Conservation (phyloP, 2,329 filamentous ascomycete species). For the Aspergillus pseudoterreus region DNA sequence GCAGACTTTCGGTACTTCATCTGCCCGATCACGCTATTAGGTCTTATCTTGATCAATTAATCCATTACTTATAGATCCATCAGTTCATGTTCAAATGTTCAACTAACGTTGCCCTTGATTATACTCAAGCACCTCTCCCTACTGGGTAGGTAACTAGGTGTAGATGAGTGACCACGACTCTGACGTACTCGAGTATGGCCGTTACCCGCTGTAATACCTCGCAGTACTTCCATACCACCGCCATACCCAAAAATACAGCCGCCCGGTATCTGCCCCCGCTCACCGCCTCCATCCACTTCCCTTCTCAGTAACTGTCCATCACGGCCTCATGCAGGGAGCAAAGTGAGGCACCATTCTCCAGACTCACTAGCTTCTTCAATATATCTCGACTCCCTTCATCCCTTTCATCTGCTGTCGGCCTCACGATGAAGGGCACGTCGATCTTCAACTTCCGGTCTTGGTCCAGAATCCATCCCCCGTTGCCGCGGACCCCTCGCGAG, state of each 20-base stretch:
- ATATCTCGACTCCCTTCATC: neutral
- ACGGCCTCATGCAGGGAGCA: neutral
- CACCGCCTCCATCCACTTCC: neutral
- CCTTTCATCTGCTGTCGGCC: neutral
- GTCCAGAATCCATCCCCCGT: conserved; percentile 51
- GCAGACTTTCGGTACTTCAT: neutral
- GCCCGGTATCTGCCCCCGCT: neutral
- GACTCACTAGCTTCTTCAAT: neutral
- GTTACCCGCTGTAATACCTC: neutral
- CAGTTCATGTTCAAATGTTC: no score
- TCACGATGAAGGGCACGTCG: conserved; percentile 51
- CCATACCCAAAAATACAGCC: neutral
- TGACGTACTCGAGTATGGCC: neutral
- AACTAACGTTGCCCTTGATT: no score
- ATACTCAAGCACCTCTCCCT: no score
- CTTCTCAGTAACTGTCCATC: neutral
- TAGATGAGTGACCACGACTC: no score
- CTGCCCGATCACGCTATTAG: neutral
- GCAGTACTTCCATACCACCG: neutral
- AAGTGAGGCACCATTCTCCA: neutral
- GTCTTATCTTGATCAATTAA: no score
- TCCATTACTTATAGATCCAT: no score
- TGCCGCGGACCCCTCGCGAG: conserved; percentile 54
- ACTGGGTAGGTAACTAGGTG: no score
- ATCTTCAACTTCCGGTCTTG: conserved; percentile 48